These are phyloP conservation scores for Cystoderma amianthinum DNA, from an alignment of 768 basidiomycete genomes.

Conservation along the genomic window DNA sequence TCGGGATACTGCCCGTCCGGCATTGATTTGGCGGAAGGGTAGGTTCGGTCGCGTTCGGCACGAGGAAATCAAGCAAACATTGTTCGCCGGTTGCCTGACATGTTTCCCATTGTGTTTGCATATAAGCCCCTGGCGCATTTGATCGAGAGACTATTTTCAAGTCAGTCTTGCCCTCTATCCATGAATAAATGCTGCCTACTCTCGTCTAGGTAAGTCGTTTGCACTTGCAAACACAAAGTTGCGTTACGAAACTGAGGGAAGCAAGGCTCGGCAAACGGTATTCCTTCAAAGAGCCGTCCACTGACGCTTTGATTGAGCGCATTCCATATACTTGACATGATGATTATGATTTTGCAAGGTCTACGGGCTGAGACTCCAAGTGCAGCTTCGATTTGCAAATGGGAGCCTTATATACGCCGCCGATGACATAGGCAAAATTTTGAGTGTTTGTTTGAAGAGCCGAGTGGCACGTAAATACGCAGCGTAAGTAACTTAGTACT, in stretches of 20 bases:
- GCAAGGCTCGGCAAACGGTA: constrained; percentile 16
- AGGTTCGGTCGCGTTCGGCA: constrained; percentile 18
- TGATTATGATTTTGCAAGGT: too few relatives aligned
- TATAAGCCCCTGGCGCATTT: too few relatives aligned
- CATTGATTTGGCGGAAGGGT: constrained; percentile 26
- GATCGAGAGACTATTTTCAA: constrained; percentile 1
- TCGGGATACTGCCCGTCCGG: constrained; percentile 26
- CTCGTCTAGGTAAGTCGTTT: constrained; percentile 12
- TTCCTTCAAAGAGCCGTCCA: constrained; percentile 11
- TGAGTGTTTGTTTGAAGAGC: too few relatives aligned
- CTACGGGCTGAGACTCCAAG: too few relatives aligned
- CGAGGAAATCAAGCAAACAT: constrained; percentile 38
- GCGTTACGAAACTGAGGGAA: constrained; percentile 11
- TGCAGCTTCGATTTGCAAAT: too few relatives aligned
- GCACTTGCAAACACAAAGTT: constrained; percentile 8
- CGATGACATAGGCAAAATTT: too few relatives aligned
- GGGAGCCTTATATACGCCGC: too few relatives aligned
- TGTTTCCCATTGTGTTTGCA: constrained; percentile 51
- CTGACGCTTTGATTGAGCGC: constrained; percentile 7
- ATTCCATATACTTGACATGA: too few relatives aligned
- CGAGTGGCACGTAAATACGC: too few relatives aligned
- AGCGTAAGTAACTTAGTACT: too few relatives aligned
- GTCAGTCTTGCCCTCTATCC: background rate
- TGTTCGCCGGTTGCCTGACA: constrained; percentile 39
- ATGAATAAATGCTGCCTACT: constrained; percentile 8